phyloP scores from a whole-genome alignment of 2,329 filamentous ascomycete genomes.

The Bipolaris gigantea region DNA sequence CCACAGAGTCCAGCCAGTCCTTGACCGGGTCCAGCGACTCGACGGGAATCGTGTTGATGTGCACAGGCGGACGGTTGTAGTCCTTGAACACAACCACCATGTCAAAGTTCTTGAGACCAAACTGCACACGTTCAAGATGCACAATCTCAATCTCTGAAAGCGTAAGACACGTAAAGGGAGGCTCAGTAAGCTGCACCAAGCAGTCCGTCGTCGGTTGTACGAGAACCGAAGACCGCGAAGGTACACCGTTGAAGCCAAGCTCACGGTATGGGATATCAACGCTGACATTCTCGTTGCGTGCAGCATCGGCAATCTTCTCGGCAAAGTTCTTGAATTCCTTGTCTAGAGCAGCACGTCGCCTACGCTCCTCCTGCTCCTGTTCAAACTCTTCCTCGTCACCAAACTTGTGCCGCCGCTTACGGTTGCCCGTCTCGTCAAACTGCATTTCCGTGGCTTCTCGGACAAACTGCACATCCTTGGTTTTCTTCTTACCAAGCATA shows the following conservation, averaged over 20 bases:
- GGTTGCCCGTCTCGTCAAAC: constrained; percentile 97
- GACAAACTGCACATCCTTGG: constrained; percentile 98
- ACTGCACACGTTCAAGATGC: constrained; percentile 91
- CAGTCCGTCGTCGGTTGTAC: constrained; percentile 97
- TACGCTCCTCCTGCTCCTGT: constrained; percentile 93
- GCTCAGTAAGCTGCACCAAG: constrained; percentile 93
- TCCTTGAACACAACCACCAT: constrained; percentile 98
- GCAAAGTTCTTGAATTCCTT: constrained; percentile 95
- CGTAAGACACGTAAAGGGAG: constrained; percentile 93
- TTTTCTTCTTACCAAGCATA: constrained; percentile 98
- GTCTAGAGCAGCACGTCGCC: constrained; percentile 87
- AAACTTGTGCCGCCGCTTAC: constrained; percentile 95
- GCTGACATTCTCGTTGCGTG: constrained; percentile 84
- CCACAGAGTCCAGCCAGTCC: constrained; percentile 94
- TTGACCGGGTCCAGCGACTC: constrained; percentile 94
- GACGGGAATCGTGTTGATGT: constrained; percentile 98
- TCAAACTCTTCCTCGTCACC: constrained; percentile 99
- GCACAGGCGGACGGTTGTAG: constrained; percentile 83
- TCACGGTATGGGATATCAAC: constrained; percentile 98
- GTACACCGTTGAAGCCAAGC: constrained; percentile 94
- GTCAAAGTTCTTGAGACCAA: constrained; percentile 98
- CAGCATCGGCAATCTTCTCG: constrained; percentile 96
- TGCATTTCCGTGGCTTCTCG: constrained; percentile 97
- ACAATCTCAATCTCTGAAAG: constrained; percentile 95
- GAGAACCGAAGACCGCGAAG: constrained; percentile 91